Base-by-base conservation (phyloP, 345 rosid genomes). In the Aethionema arabicum region DNA sequence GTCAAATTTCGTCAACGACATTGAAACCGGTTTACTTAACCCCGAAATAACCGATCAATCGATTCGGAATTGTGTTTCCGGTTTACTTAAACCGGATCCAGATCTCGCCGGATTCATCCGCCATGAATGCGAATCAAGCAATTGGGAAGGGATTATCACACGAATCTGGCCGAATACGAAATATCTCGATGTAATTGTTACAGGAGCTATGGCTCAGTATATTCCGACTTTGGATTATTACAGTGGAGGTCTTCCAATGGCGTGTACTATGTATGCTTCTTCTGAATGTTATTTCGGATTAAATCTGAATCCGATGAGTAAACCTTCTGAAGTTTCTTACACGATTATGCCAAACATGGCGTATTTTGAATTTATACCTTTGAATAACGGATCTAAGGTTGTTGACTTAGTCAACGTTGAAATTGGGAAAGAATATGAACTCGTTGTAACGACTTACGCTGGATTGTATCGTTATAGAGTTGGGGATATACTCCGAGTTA, bases 201-300 rank as follows among this genome's bases (percentile, higher is more conserved):
- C 98, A 0, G 97, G 98, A 14, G 90, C 98, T 6, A 92, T 92
- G 98, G 96, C 97, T 15, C 98, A 92, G 66, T 92, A 92, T 64
- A 92, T 92, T 11, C 95, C 97, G 0, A 92, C 98, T 0, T 81
- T 92, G n/a, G 91, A 92, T 52, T 89, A 83, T 56, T 92, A 92
- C 62, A 87, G 97, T 9, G 85, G 84, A 0, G 90, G 97, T 7
- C 65, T 92, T 5, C 97, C 98, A 0, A 67, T 82, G 74, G 90
- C 97, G 7, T 89, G 97, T 77, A 92, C 98, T 2, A 89, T 89
- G 98, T 92, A 92, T 33, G 98, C 97, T 6, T 92, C 98, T 0
- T 92, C 97, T 0, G 98, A 92, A 71, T 87, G 98, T 64, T 92
- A 89, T 61, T 92, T 92, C 52, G 97, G 97, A 11, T 78, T 92